A percentile compares a stretch with the other conserved stretches of the same genome.
Evolutionary conservation across 306 rosid species (phyloP).

Genomic region (Datisca glomerata): DNA sequence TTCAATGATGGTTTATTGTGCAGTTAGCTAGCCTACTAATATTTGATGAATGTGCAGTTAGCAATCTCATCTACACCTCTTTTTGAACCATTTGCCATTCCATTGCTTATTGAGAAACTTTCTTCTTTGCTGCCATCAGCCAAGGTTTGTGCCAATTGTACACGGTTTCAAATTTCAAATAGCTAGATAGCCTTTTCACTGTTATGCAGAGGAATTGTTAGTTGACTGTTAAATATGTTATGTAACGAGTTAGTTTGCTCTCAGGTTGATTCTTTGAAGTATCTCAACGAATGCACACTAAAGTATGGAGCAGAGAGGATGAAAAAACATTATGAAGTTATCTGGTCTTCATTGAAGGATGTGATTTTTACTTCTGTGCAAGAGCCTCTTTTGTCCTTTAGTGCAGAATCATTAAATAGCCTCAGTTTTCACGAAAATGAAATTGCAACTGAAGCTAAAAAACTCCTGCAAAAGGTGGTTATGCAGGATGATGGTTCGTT

Average conservation of each 20-base stretch:
- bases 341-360: constrained; percentile 65
- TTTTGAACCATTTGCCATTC: constrained; percentile 76
- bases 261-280: constrained; percentile 88
- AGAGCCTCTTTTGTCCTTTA: constrained; percentile 34
- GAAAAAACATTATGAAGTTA: constrained; percentile 44
- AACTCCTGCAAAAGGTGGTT: constrained; percentile 57
- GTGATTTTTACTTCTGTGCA: constrained; percentile 38
- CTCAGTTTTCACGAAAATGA: constrained; percentile 54
- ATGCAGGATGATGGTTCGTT: constrained; percentile 43
- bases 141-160: constrained; percentile 50
- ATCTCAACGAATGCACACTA: constrained; percentile 49
- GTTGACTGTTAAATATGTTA: not conserved
- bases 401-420: constrained; percentile 32
- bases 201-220: not conserved
- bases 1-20: constrained; percentile 11
- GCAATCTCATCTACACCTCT: constrained; percentile 70
- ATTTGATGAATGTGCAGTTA: constrained; percentile 36
- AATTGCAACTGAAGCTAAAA: constrained; percentile 48
- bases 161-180: constrained; percentile 8
- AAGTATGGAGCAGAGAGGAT: constrained; percentile 82
- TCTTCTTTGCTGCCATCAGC: constrained; percentile 68
- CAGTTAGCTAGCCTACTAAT: constrained; percentile 1
- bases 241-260: constrained; percentile 14
- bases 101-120: constrained; percentile 85
- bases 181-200: not conserved